Evolutionary conservation across 441 rosid genomes (phyloP).

Genomic region (Brassica balearica): DNA sequence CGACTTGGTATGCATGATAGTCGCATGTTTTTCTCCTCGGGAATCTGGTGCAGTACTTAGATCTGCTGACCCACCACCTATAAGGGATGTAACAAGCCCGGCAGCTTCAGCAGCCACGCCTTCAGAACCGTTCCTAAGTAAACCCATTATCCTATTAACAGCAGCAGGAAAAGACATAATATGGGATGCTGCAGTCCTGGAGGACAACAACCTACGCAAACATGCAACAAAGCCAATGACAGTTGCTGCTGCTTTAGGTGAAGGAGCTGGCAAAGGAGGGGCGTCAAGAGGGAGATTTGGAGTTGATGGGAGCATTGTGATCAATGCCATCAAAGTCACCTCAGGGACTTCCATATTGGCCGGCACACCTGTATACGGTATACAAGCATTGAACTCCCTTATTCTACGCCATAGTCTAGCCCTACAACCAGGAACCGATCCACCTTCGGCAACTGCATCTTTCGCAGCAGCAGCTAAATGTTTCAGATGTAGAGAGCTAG

Average conservation of each 20-base stretch:
- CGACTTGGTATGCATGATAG: constrained; percentile 97
- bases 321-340: constrained; percentile 98
- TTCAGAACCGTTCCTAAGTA: constrained; percentile 98
- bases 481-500: constrained; percentile 85
- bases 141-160: constrained; percentile 99
- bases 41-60: constrained; percentile 66
- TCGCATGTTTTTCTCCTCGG: constrained; percentile 94
- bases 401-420: constrained; percentile 99
- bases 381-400: constrained; percentile 98
- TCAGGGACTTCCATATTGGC: constrained; percentile 89
- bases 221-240: constrained; percentile 98
- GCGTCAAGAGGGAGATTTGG: constrained; percentile 95
- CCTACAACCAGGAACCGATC: constrained; percentile 95
- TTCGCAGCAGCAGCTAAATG: constrained; percentile 97
- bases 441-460: constrained; percentile 99
- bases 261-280: constrained; percentile 96
- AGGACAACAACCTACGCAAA: constrained; percentile 91
- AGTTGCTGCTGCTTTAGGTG: constrained; percentile 99
- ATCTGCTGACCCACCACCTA: constrained; percentile 90
- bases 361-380: constrained; percentile 93
- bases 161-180: constrained; percentile 99
- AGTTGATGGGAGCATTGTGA: constrained; percentile 97
- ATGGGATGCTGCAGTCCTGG: constrained; percentile 95
- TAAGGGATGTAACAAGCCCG: constrained; percentile 84
- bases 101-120: constrained; percentile 97